A percentile compares a stretch with the other conserved stretches of the same genome.
phyloP scores from a whole-genome alignment of 805 yeast genomes.

The Brettanomyces naardenensis region DNA sequence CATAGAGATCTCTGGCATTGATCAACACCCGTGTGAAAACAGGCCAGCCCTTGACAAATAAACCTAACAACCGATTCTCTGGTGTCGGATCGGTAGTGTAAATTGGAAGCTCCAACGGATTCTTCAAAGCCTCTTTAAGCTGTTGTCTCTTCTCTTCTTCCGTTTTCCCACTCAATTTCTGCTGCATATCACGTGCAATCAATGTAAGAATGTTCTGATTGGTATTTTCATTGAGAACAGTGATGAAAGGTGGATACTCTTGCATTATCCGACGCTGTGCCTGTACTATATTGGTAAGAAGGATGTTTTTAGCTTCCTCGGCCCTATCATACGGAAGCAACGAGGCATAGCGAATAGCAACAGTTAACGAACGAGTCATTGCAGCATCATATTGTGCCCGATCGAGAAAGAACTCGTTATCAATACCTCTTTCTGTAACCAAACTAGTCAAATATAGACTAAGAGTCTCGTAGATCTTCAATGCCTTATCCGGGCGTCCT shows the following conservation, averaged over 20 bases:
- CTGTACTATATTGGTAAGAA: slow-evolving; percentile 15
- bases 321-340: slow-evolving; percentile 15
- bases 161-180: slow-evolving; percentile 4
- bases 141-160: slow-evolving; percentile 5
- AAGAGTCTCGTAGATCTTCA: slow-evolving; percentile 17
- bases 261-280: slow-evolving; percentile 20
- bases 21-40: slow-evolving; percentile 16
- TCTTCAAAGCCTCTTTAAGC: slow-evolving; percentile 10
- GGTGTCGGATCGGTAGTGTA: slow-evolving; percentile 15
- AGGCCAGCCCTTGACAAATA: slow-evolving; percentile 23
- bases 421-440: neutral
- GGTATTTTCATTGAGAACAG: slow-evolving; percentile 12
- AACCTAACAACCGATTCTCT: slow-evolving; percentile 15
- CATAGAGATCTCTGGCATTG: slow-evolving; percentile 18
- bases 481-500: slow-evolving; percentile 20
- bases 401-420: neutral
- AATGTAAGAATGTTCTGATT: slow-evolving; percentile 11
- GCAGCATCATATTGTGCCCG: slow-evolving; percentile 12
- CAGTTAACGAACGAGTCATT: slow-evolving; percentile 13
- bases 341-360: slow-evolving; percentile 17
- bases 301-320: slow-evolving; percentile 14
- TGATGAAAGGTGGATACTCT: slow-evolving; percentile 20
- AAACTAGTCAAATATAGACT: slow-evolving; percentile 8
- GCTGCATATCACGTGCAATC: slow-evolving; percentile 8
- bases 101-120: slow-evolving; percentile 14